Evolutionary conservation across 257 asterid species (phyloP).

Genomic region (Salvia hispanica): DNA sequence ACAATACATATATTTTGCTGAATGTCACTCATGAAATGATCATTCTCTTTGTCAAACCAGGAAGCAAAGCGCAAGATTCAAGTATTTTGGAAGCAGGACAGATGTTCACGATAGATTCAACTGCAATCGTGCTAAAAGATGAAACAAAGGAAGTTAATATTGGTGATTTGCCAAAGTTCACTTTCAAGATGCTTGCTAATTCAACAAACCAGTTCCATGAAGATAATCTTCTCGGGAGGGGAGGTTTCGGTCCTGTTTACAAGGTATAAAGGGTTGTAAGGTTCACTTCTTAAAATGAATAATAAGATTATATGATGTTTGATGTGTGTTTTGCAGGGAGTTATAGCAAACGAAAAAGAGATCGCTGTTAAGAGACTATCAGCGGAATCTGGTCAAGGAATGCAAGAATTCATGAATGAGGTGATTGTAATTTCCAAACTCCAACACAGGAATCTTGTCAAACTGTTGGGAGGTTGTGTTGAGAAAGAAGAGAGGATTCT

Average conservation of each 20-base stretch:
- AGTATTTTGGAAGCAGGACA: slow-evolving; percentile 17
- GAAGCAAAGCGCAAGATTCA: too few relatives aligned
- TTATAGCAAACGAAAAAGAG: slow-evolving; percentile 35
- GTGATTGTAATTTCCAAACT: slow-evolving; percentile 47
- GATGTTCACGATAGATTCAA: slow-evolving; percentile 16
- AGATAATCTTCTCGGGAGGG: slow-evolving; percentile 39
- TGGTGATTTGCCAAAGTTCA: slow-evolving; percentile 40
- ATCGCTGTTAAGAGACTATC: slow-evolving; percentile 51
- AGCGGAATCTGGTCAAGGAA: slow-evolving; percentile 42
- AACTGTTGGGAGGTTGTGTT: slow-evolving; percentile 43
- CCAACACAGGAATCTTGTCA: slow-evolving; percentile 49
- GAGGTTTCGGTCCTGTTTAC: slow-evolving; percentile 50
- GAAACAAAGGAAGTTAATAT: slow-evolving; percentile 28
- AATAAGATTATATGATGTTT: not conserved
- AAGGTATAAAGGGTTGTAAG: too few relatives aligned
- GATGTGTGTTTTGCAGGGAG: slow-evolving; percentile 30
- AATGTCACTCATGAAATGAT: too few relatives aligned
- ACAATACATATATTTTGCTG: too few relatives aligned
- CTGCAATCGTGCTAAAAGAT: slow-evolving; percentile 21
- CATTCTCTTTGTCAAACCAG: too few relatives aligned
- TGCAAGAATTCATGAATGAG: slow-evolving; percentile 49
- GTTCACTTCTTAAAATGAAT: too few relatives aligned
- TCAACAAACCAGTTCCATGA: slow-evolving; percentile 37
- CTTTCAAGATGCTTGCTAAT: slow-evolving; percentile 33
- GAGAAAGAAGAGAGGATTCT: slow-evolving; percentile 44